These are phyloP conservation scores for Septoria linicola DNA, from an alignment of 2,329 filamentous ascomycete species.

Conservation along the genomic window DNA sequence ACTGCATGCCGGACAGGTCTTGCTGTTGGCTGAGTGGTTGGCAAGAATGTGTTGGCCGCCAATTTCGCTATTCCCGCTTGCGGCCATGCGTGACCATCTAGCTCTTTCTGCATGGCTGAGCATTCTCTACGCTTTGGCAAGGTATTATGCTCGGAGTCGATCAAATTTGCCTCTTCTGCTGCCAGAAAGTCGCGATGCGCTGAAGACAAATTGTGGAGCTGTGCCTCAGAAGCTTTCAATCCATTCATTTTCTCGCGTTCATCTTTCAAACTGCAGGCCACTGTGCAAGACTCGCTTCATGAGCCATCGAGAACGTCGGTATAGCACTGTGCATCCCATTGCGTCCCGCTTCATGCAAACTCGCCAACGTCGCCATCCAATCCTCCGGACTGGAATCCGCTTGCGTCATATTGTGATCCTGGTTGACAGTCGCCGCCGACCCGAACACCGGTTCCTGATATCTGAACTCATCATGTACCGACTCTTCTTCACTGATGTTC, in stretches of 20 bases:
- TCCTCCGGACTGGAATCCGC: conserved; percentile 11
- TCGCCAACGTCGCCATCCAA: conserved; percentile 19
- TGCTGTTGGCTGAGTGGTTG: too few relatives aligned
- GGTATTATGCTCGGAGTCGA: not conserved
- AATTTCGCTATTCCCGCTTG: too few relatives aligned
- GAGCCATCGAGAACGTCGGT: conserved; percentile 16
- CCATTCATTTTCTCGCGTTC: too few relatives aligned
- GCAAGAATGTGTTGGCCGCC: too few relatives aligned
- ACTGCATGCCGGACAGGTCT: too few relatives aligned
- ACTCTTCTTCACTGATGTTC: conserved; percentile 3
- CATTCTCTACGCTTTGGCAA: too few relatives aligned
- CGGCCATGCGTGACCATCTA: too few relatives aligned
- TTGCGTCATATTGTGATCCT: conserved; percentile 7
- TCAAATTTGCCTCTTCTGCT: too few relatives aligned
- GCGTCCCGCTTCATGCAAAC: conserved; percentile 17
- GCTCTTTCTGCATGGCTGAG: too few relatives aligned
- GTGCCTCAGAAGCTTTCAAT: too few relatives aligned
- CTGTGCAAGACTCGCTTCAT: conserved; percentile 9
- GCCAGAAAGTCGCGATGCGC: too few relatives aligned
- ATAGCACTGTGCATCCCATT: conserved; percentile 12
- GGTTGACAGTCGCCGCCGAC: not conserved
- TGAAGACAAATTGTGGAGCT: too few relatives aligned
- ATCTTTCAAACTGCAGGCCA: conserved; percentile 17
- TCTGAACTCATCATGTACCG: conserved; percentile 13
- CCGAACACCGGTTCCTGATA: conserved; percentile 4